These are phyloP conservation scores for Lolium perenne DNA, from an alignment of 176 grass and related monocot genomes.

Conservation along the genomic window DNA sequence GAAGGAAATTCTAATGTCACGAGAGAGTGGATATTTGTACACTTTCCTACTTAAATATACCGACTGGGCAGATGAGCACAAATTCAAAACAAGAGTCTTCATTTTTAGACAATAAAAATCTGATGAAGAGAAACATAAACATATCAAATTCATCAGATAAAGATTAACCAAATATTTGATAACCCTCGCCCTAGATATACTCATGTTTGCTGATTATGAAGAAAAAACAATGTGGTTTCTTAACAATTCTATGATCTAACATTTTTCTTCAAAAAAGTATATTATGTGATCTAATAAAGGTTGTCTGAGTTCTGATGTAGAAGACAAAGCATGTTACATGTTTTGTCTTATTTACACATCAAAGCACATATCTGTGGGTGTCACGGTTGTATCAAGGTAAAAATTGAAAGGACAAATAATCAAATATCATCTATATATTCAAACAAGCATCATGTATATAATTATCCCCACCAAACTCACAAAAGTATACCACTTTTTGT, in stretches of 20 bases:
- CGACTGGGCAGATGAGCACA: background rate
- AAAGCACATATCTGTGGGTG: background rate
- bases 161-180: background rate
- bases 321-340: background rate
- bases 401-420: background rate
- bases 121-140: background rate
- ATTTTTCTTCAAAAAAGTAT: background rate
- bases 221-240: constrained; percentile 2
- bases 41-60: background rate
- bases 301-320: background rate
- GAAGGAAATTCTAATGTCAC: background rate
- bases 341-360: background rate
- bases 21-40: background rate
- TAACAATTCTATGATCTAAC: background rate
- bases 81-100: background rate
- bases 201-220: background rate
- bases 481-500: background rate
- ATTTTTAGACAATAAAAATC: background rate
- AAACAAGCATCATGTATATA: background rate
- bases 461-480: background rate
- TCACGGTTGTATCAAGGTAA: background rate
- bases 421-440: constrained; percentile 1
- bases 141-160: background rate
- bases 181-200: constrained; percentile 17
- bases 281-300: background rate